These are phyloP conservation scores for Cyberlindnera euphorbiae DNA, from an alignment of 805 yeast species.

Conservation along the genomic window DNA sequence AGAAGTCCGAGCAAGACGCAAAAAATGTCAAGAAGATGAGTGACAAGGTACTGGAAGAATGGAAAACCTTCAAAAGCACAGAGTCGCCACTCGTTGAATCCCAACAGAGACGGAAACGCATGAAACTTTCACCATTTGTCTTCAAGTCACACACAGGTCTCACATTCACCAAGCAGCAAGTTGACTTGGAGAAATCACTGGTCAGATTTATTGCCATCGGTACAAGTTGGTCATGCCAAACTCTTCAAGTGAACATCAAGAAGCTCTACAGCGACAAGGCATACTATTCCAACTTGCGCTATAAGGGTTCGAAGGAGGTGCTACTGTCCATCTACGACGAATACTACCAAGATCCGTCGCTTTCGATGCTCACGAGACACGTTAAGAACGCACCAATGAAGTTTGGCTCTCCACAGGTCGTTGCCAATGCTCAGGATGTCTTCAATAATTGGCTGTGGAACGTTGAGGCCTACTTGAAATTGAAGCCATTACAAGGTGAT, in stretches of 20 bases:
- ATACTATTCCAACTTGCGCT: slow-evolving; percentile 2
- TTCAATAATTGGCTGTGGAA: slow-evolving; percentile 20
- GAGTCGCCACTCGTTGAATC: slow-evolving; percentile 2
- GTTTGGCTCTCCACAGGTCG: slow-evolving; percentile 8
- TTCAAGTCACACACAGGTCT: slow-evolving; percentile 18
- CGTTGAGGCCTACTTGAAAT: slow-evolving; percentile 18
- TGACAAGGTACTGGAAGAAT: slow-evolving; percentile 19
- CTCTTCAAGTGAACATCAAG: slow-evolving; percentile 18
- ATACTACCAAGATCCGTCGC: slow-evolving; percentile 18
- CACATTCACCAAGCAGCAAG: slow-evolving; percentile 16
- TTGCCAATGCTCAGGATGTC: slow-evolving; percentile 13
- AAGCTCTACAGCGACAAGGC: slow-evolving; percentile 16
- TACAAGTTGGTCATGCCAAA: slow-evolving; percentile 25
- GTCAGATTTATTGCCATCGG: slow-evolving; percentile 22
- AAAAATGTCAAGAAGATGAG: slow-evolving; percentile 12
- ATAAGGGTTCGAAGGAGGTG: slow-evolving; percentile 7
- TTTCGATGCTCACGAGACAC: slow-evolving; percentile 19
- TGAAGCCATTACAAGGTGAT: slow-evolving; percentile 21
- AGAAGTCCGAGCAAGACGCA: slow-evolving; percentile 1
- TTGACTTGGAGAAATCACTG: slow-evolving; percentile 16
- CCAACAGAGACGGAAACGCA: slow-evolving; percentile 2
- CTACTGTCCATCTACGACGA: slow-evolving; percentile 25
- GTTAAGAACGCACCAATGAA: slow-evolving; percentile 7
- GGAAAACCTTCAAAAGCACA: slow-evolving; percentile 15
- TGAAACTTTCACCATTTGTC: slow-evolving; percentile 16